Percentiles rank a stretch among this genome's conserved stretches.
These are phyloP conservation scores for Apiospora malaysiana DNA, from an alignment of 2,329 filamentous ascomycete genomes.

Conservation along the genomic window DNA sequence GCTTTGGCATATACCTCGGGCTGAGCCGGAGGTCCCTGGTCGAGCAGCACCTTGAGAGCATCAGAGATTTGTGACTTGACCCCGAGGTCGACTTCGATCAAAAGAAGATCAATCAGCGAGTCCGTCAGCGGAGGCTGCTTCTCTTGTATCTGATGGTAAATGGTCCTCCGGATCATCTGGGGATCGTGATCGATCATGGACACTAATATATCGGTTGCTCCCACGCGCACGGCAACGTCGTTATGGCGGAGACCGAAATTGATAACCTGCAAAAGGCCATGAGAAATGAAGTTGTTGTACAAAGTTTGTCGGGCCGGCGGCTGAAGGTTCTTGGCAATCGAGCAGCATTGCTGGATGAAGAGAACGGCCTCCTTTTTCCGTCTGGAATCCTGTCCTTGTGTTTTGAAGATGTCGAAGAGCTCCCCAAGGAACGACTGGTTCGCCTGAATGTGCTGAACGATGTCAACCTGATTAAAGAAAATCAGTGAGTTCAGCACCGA, in stretches of 20 bases:
- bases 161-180: slow-evolving; percentile 89
- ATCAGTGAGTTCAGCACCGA: slow-evolving; percentile 97
- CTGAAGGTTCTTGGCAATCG: slow-evolving; percentile 93
- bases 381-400: slow-evolving; percentile 66
- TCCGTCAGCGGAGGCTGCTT: slow-evolving; percentile 87
- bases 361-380: slow-evolving; percentile 93
- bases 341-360: slow-evolving; percentile 95
- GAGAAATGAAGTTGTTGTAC: slow-evolving; percentile 87
- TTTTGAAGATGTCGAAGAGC: slow-evolving; percentile 83
- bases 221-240: slow-evolving; percentile 85
- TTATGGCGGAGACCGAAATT: slow-evolving; percentile 87
- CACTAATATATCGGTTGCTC: slow-evolving; percentile 91
- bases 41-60: slow-evolving; percentile 90
- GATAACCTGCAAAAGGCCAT: slow-evolving; percentile 88
- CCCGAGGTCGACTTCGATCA: slow-evolving; percentile 90
- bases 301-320: slow-evolving; percentile 79
- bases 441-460: slow-evolving; percentile 90
- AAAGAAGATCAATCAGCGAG: slow-evolving; percentile 87
- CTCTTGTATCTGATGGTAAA: slow-evolving; percentile 90
- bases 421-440: slow-evolving; percentile 82
- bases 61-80: slow-evolving; percentile 96
- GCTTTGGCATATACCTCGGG: slow-evolving; percentile 66
- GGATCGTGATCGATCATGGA: slow-evolving; percentile 96
- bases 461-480: slow-evolving; percentile 99
- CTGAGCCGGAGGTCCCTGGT: slow-evolving; percentile 62